Evolutionary conservation across 345 rosid genomes (phyloP).

Genomic region (Euphorbia lathyris): DNA sequence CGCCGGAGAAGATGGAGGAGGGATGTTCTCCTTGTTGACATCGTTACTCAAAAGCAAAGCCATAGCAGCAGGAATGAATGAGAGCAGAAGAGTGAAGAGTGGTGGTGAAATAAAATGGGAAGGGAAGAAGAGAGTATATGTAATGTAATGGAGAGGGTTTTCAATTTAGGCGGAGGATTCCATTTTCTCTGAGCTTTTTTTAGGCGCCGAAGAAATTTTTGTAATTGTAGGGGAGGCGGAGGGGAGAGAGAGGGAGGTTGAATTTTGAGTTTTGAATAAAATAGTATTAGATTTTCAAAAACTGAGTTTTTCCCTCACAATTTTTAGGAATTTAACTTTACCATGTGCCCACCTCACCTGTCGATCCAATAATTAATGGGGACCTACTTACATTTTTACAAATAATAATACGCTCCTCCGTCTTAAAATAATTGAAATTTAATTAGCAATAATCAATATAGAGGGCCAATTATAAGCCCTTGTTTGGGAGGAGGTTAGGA

Average conservation of each 20-base stretch:
- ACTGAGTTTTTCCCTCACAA: conserved; percentile 1
- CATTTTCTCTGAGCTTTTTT: neutral
- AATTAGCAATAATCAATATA: too few species aligned
- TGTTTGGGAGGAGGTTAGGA: too few species aligned
- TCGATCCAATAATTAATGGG: neutral
- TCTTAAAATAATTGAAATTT: too few species aligned
- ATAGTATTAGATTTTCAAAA: neutral
- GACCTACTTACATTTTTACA: neutral
- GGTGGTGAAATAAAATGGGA: neutral
- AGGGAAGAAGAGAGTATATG: conserved; percentile 2
- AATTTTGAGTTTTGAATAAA: neutral
- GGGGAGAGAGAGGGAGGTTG: neutral
- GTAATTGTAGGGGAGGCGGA: neutral
- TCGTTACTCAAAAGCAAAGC: conserved; percentile 16
- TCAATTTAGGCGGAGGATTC: neutral
- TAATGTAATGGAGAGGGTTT: conserved; percentile 34
- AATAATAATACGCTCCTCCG: too few species aligned
- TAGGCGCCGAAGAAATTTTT: neutral
- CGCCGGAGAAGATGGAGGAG: conserved; percentile 14
- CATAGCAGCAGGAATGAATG: conserved; percentile 11
- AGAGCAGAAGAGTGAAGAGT: neutral
- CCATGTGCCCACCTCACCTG: neutral
- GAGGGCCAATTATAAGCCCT: too few species aligned
- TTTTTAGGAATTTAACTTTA: neutral
- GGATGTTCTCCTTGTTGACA: conserved; percentile 37